Conservation (phyloP, 2,329 filamentous ascomycete species). For the Hymenoscyphus fraxineus region DNA sequence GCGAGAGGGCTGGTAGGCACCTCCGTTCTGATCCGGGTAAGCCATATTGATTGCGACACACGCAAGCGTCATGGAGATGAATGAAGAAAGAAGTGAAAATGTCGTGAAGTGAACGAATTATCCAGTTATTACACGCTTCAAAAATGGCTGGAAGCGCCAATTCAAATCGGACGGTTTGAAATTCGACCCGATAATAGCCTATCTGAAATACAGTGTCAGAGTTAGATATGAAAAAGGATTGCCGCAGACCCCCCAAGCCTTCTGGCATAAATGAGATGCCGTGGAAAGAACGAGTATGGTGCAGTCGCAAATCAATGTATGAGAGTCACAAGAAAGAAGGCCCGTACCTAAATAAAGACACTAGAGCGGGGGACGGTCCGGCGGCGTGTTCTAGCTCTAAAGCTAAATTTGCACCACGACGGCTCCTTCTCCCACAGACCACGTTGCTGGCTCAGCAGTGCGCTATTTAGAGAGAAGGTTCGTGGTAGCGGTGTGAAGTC, state of each 20-base stretch:
- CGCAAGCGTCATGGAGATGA: conserved; percentile 1
- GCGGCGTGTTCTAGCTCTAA: conserved; percentile 15
- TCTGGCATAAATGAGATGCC: background rate
- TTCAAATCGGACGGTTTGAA: background rate
- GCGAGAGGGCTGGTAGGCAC: conserved; percentile 29
- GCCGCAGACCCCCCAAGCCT: background rate
- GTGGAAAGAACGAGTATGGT: background rate
- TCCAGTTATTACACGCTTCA: background rate
- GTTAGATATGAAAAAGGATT: background rate
- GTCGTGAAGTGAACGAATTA: background rate
- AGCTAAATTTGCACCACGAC: background rate
- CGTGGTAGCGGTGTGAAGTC: conserved; percentile 2
- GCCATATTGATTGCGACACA: conserved; percentile 32
- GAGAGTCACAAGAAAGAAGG: background rate
- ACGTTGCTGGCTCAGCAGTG: background rate
- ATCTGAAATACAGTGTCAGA: background rate
- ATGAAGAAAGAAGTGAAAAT: background rate
- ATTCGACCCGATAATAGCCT: background rate
- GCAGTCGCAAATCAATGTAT: background rate
- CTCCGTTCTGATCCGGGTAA: conserved; percentile 32
- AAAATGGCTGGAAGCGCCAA: background rate
- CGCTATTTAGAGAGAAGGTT: background rate
- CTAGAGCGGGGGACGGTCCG: conserved; percentile 20
- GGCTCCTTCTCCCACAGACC: background rate
- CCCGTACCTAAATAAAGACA: conserved; percentile 1